phyloP scores from a whole-genome alignment of 768 basidiomycete genomes.

The Boletellus sp. region DNA sequence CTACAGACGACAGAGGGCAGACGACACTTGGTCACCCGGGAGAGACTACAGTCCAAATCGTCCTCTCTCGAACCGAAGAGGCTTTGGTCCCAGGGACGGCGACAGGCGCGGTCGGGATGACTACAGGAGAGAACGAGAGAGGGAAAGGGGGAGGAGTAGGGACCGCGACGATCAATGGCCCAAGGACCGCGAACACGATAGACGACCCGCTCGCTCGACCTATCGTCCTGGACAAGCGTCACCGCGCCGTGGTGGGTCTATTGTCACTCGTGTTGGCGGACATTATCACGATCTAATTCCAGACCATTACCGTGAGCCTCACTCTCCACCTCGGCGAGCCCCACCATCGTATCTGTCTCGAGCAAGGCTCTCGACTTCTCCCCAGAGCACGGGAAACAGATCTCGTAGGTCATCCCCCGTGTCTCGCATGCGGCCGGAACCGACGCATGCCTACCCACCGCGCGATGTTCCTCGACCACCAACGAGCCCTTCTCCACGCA shows the following conservation, averaged over 20 bases:
- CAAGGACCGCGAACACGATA: slow-evolving; percentile 22
- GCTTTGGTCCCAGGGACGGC: slow-evolving; percentile 11
- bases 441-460: slow-evolving; percentile 2
- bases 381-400: slow-evolving; percentile 18
- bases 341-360: slow-evolving; percentile 12
- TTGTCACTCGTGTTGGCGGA: neutral
- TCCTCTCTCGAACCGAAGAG: slow-evolving; percentile 8
- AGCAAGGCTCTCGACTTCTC: slow-evolving; percentile 22
- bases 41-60: slow-evolving; percentile 19
- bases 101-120: slow-evolving; percentile 23
- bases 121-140: slow-evolving; percentile 18
- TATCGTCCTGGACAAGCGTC: slow-evolving; percentile 20
- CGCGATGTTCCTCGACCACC: slow-evolving; percentile 10
- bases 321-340: slow-evolving; percentile 14
- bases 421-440: slow-evolving; percentile 15
- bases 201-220: slow-evolving; percentile 14
- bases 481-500: slow-evolving; percentile 13
- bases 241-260: slow-evolving; percentile 25
- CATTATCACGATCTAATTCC: neutral
- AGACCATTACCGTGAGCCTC: slow-evolving; percentile 16
- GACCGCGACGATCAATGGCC: slow-evolving; percentile 20
- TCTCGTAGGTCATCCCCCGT: slow-evolving; percentile 22
- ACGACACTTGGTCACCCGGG: slow-evolving; percentile 14
- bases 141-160: slow-evolving; percentile 21
- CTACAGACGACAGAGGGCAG: slow-evolving; percentile 15